These are phyloP conservation scores for Leptographium flavum DNA, from an alignment of 2,329 filamentous ascomycete species.

Conservation along the genomic window DNA sequence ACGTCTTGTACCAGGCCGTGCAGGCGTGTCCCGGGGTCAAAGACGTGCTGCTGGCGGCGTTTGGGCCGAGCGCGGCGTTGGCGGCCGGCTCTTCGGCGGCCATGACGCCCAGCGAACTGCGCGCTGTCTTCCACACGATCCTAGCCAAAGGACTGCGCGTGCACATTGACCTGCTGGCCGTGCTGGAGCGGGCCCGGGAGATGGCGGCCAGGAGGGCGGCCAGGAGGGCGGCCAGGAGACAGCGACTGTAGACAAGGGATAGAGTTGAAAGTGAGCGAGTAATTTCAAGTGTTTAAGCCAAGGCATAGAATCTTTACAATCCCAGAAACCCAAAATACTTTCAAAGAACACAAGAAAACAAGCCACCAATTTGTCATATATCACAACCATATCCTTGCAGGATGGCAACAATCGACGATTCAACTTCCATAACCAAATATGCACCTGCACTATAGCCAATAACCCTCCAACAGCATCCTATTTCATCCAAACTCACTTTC, in stretches of 20 bases:
- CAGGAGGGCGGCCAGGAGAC: not conserved
- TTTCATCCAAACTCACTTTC: too few species aligned
- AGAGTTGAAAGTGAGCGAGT: too few species aligned
- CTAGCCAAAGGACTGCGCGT: slow-evolving; percentile 10
- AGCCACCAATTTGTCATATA: too few species aligned
- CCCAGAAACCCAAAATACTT: too few species aligned
- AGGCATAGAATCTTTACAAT: too few species aligned
- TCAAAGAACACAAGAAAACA: too few species aligned
- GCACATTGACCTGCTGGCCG: slow-evolving; percentile 10
- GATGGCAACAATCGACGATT: too few species aligned
- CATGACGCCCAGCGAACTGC: slow-evolving; percentile 33
- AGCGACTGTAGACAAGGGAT: not conserved
- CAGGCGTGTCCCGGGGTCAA: slow-evolving; percentile 35
- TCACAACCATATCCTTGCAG: too few species aligned
- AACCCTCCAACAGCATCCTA: too few species aligned
- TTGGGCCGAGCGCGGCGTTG: slow-evolving; percentile 14
- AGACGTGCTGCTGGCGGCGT: slow-evolving; percentile 35
- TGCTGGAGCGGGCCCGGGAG: slow-evolving; percentile 4
- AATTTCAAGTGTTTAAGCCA: too few species aligned
- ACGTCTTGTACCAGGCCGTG: slow-evolving; percentile 33
- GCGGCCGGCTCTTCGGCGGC: slow-evolving; percentile 22
- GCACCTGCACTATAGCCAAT: too few species aligned
- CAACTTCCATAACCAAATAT: too few species aligned
- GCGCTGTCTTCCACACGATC: slow-evolving; percentile 21
- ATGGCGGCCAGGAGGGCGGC: not conserved